Evolutionary conservation across 805 yeast species (phyloP), one percentile per base, ranked within the genome.

Genomic region (Torulaspora maleeae): DNA sequence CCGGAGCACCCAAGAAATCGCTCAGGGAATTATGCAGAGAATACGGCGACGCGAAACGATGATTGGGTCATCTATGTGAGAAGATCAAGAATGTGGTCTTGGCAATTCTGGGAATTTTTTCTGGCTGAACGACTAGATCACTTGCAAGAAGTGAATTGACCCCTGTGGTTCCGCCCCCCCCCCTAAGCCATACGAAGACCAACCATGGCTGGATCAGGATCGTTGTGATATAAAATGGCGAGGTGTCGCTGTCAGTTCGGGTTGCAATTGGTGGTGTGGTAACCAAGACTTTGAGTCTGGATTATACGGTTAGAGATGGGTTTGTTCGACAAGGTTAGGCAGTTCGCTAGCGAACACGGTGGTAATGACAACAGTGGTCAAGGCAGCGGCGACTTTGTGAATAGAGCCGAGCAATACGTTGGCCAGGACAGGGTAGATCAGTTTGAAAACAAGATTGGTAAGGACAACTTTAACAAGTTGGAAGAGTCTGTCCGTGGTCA

Each of bases 251-350:
- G 10, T 22, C 25, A 22, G 10, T 22, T 22, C 2, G 7, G 10
- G 25, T 22, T 8, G 25, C 7, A 7, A 2, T 22, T 29, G 8
- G 12, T 13, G 17, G 17, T 7, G 15, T n/a, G 5, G 8, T 7
- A 29, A 3, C 7, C 16, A 16, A 28, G 13, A 13, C 17, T 8
- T 13, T 13, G 10, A 29, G 15, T 7, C 3, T 29, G 17, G 12
- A 13, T 12, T n/a, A 12, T n/a, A 29, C 10, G n/a, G 34, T 10
- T 12, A 25, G 58, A 28, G 51, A 71, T 71, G 75, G 77, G 77
- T 47, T 60, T 73, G 43, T 69, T 73, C 53, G 76, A 72, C 51
- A 61, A 58, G 43, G 73, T 69, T 35, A 72, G 68, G 58, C 65
- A 70, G 22, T 64, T 64, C 41, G 61, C 68, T 34, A 47, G 50